Conservation (phyloP, 108 stramenopile species). For the Mediolabrus comicus region DNA sequence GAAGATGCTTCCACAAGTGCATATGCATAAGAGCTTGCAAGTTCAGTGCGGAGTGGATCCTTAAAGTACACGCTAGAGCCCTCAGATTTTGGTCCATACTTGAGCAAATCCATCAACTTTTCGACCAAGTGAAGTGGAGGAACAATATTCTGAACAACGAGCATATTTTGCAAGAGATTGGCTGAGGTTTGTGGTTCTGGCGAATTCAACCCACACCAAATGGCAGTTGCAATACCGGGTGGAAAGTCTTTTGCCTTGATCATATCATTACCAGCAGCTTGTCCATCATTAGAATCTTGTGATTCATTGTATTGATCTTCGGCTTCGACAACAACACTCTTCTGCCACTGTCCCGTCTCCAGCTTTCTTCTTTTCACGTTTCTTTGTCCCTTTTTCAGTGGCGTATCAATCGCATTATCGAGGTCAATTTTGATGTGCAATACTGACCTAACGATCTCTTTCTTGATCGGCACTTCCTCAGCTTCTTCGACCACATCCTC, state of each 20-base stretch:
- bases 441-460: neutral
- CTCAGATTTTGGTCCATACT: constrained; percentile 40
- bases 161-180: constrained; percentile 29
- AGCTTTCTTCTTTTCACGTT: neutral
- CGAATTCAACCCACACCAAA: constrained; percentile 50
- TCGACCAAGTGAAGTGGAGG: constrained; percentile 21
- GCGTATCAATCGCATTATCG: neutral
- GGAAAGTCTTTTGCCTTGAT: constrained; percentile 27
- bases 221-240: constrained; percentile 34
- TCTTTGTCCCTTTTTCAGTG: neutral
- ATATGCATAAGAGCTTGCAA: constrained; percentile 39
- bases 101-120: constrained; percentile 42
- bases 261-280: constrained; percentile 5
- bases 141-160: constrained; percentile 26
- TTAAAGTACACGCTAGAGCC: constrained; percentile 39
- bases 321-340: neutral
- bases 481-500: neutral
- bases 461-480: neutral
- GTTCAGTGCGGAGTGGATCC: constrained; percentile 41
- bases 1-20: constrained; percentile 14
- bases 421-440: neutral
- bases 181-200: constrained; percentile 35
- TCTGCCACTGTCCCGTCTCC: neutral
- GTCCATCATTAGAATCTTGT: neutral
- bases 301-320: constrained; percentile 3